Evolutionary conservation across 2,329 filamentous ascomycete species (phyloP).

Genomic region (Paecilomyces dactylethromorphus): DNA sequence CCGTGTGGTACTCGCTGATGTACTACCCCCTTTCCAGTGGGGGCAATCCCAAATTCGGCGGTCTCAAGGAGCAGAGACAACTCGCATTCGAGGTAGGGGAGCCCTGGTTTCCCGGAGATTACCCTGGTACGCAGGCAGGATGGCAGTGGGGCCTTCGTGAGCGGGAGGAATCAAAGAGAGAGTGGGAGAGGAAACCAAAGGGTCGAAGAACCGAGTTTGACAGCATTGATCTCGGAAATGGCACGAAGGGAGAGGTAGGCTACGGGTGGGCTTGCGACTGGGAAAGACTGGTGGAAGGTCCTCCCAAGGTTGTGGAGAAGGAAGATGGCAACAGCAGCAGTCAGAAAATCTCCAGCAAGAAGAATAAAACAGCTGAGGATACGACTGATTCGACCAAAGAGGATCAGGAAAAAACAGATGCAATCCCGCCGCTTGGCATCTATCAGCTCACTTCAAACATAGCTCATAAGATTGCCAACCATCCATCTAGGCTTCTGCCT

Average conservation of each 20-base stretch:
- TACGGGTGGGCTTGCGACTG: slow-evolving; percentile 79
- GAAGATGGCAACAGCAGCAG: not conserved
- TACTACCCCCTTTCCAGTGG: slow-evolving; percentile 74
- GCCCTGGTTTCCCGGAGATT: slow-evolving; percentile 84
- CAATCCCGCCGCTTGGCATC: slow-evolving; percentile 21
- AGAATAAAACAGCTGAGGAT: slow-evolving; percentile 8
- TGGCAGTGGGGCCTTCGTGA: slow-evolving; percentile 69
- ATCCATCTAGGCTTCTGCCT: slow-evolving; percentile 11
- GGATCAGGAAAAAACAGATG: slow-evolving; percentile 3
- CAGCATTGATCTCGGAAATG: slow-evolving; percentile 65
- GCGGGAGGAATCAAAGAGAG: slow-evolving; percentile 50
- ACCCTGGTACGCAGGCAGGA: slow-evolving; percentile 71
- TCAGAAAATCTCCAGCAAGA: slow-evolving; percentile 4
- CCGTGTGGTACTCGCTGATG: slow-evolving; percentile 81
- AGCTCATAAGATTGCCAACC: slow-evolving; percentile 29
- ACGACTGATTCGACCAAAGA: not conserved
- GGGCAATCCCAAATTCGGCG: slow-evolving; percentile 75
- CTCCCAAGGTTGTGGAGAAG: slow-evolving; percentile 5
- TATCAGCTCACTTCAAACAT: slow-evolving; percentile 34
- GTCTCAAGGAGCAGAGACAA: slow-evolving; percentile 71
- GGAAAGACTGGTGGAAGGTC: slow-evolving; percentile 55
- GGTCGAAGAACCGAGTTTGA: slow-evolving; percentile 73
- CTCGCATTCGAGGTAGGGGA: slow-evolving; percentile 70
- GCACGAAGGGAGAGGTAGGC: slow-evolving; percentile 74
- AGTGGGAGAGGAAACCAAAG: slow-evolving; percentile 73